phyloP scores from a whole-genome alignment of 306 rosid species.

The Datisca glomerata region DNA sequence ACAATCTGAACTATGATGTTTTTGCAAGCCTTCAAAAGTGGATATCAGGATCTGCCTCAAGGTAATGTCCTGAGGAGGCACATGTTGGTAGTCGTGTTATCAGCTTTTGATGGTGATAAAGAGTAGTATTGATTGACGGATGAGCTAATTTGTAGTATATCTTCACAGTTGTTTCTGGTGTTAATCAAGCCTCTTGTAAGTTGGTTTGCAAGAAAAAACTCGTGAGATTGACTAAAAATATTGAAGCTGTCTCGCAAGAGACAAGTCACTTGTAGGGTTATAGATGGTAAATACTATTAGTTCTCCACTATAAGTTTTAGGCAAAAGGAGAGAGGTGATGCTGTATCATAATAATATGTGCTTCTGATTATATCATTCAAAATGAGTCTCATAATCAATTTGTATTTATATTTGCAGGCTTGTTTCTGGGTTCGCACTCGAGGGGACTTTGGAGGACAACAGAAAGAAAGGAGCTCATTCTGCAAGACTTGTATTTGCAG shows the following conservation, averaged over 20 bases:
- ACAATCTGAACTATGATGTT: no score
- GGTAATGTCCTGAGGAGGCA: no score
- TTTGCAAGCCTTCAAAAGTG: no score
- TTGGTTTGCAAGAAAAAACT: not conserved
- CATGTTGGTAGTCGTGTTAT: no score
- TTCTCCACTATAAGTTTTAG: no score
- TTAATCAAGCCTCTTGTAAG: not conserved
- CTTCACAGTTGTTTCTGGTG: not conserved
- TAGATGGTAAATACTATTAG: no score
- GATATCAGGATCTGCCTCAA: no score
- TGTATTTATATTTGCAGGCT: slow-evolving; percentile 8
- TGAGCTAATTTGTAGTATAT: slow-evolving; percentile 1
- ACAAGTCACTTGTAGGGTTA: not conserved
- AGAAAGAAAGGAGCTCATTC: slow-evolving; percentile 3
- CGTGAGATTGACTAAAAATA: not conserved
- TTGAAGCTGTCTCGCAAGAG: not conserved
- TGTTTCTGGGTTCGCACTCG: slow-evolving; percentile 12
- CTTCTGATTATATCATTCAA: no score
- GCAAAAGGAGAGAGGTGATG: no score
- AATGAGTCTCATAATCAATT: no score
- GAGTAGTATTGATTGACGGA: not conserved
- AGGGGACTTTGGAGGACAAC: slow-evolving; percentile 8
- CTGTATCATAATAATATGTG: no score
- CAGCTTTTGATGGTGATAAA: not conserved
- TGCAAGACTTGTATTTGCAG: slow-evolving; percentile 14